Evolutionary conservation across 257 asterid genomes (phyloP).

Genomic region (Solanum piurae): DNA sequence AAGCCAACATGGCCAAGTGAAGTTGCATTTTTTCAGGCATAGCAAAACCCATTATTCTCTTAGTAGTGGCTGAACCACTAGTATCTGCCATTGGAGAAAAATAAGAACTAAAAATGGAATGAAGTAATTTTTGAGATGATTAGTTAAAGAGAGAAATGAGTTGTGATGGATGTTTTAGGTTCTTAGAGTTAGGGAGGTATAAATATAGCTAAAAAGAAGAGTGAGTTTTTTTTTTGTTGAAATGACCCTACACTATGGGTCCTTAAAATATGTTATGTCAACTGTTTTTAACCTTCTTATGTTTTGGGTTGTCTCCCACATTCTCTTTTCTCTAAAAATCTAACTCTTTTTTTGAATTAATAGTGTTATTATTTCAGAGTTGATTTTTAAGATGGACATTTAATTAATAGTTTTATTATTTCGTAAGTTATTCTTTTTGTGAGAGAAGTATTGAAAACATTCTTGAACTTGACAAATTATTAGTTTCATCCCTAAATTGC

Average conservation of each 20-base stretch:
- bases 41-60: constrained; percentile 52
- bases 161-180: constrained; percentile 8
- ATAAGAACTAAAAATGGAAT: neutral
- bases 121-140: neutral
- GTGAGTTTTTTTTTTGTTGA: neutral
- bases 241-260: constrained; percentile 23
- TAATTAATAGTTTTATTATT: too few species aligned
- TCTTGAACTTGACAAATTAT: too few species aligned
- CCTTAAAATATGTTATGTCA: constrained; percentile 30
- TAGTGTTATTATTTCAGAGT: neutral
- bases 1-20: constrained; percentile 73
- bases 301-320: constrained; percentile 68
- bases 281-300: constrained; percentile 27
- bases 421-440: neutral
- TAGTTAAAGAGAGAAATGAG: neutral
- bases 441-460: too few species aligned
- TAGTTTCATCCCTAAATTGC: accelerated
- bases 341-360: too few species aligned
- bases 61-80: constrained; percentile 24
- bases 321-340: constrained; percentile 6
- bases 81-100: constrained; percentile 51
- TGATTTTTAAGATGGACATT: neutral
- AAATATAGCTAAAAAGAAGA: constrained; percentile 35
- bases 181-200: constrained; percentile 51
- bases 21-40: constrained; percentile 82